Conservation (phyloP, 352 stramenopile species). For the Phytophthora gonapodyides region DNA sequence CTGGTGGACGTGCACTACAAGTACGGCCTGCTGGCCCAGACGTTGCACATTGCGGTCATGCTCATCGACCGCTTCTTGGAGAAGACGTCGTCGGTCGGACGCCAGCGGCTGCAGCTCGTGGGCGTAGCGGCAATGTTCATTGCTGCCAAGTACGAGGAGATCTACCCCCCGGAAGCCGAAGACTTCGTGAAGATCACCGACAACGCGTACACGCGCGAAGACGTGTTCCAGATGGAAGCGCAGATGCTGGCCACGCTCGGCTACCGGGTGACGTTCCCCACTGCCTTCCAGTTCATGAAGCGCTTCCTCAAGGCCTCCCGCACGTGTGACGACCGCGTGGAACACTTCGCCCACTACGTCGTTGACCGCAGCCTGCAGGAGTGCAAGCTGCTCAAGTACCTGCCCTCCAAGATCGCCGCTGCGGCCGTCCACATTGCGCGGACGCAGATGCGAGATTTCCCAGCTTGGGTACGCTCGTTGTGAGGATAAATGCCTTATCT, state of each 20-base stretch:
- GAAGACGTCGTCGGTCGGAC: constrained; percentile 65
- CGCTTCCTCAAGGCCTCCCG: constrained; percentile 86
- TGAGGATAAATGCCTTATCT: not conserved
- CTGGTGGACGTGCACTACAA: constrained; percentile 93
- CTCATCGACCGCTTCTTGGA: constrained; percentile 85
- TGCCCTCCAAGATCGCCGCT: constrained; percentile 97
- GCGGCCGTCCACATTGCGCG: constrained; percentile 97
- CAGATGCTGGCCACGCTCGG: constrained; percentile 70
- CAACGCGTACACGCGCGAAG: constrained; percentile 91
- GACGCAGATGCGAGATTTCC: constrained; percentile 74
- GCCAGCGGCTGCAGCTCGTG: constrained; percentile 95
- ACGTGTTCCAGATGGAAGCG: constrained; percentile 86
- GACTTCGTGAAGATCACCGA: constrained; percentile 98
- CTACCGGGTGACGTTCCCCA: constrained; percentile 86
- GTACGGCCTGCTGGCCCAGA: constrained; percentile 79
- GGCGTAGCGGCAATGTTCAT: constrained; percentile 96
- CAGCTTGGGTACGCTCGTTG: constrained; percentile 66
- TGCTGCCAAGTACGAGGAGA: constrained; percentile 98
- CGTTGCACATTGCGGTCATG: constrained; percentile 84
- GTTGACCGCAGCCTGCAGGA: constrained; percentile 98
- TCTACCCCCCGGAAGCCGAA: constrained; percentile 92
- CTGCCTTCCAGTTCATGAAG: constrained; percentile 86
- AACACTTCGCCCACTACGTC: constrained; percentile 96
- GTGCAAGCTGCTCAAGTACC: constrained; percentile 98
- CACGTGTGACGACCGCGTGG: constrained; percentile 71